Base-by-base conservation (phyloP, 75 land plant genomes). In the Azolla pinnata region DNA sequence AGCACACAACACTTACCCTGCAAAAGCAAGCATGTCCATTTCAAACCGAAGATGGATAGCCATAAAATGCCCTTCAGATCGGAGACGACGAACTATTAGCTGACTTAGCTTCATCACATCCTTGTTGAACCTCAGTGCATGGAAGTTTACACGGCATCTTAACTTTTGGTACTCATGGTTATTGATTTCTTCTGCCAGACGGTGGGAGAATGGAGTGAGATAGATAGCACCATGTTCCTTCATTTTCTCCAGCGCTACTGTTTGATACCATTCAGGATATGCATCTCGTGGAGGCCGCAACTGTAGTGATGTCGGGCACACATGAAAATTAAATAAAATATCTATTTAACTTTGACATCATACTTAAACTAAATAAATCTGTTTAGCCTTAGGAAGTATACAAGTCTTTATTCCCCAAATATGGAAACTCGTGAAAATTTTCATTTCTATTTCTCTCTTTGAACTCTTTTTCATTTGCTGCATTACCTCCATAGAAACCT, bases 1-100 rank as follows among this genome's bases (percentile, higher is more conserved):
- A 14, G 1, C 18, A 23, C 2, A 25, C 56, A 19, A 0, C 18
- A 35, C 78, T 53, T 79, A 90, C 96, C 97, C 95, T 57, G 95
- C 97, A 82, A 91, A 91, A 38, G 95, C 85, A 60, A 91, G 86
- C 97, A 90, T 91, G 57, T 88, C 97, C 86, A 91, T 81, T 73
- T 91, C 93, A 65, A 91, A 91, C 17, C 97, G 92, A 61, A 91
- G 97, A 65, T 90, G 97, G 64, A 90, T 84, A 40, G 97, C 82
- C 87, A 90, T 79, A 72, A 84, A 91, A 61, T 73, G 97, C 51
- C 95, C 95, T 54, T 82, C 74, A 29, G 79, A 29, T 16, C 96
- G 83, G 10, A 90, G 87, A 40, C 70, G 82, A n/a, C 61, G 64
- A 27, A 91, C 86, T 57, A 91, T 84, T 23, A 56, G 60, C 26